These are phyloP conservation scores for Cornus controversa DNA, from an alignment of 148 eudicot species.

Conservation along the genomic window DNA sequence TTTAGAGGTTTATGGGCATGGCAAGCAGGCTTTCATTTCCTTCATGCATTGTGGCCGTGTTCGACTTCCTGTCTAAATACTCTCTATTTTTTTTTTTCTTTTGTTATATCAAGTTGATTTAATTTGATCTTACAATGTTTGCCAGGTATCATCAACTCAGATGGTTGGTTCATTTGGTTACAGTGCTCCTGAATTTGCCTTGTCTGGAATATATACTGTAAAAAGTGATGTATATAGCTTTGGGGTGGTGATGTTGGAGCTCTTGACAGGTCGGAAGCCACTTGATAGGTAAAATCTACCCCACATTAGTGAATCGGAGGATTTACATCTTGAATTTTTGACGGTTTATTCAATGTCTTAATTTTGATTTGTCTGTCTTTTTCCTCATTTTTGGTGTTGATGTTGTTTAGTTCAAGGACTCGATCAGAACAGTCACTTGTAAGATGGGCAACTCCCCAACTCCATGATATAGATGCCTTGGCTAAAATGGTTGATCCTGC, in stretches of 20 bases:
- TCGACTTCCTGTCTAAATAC: background rate
- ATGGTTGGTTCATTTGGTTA: conserved; percentile 97
- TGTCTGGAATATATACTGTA: conserved; percentile 91
- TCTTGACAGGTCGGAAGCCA: conserved; percentile 93
- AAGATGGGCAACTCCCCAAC: conserved; percentile 98
- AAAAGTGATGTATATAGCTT: conserved; percentile 99
- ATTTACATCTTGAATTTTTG: background rate
- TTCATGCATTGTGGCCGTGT: background rate
- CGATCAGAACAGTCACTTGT: conserved; percentile 97
- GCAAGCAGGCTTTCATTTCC: background rate
- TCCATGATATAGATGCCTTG: conserved; percentile 93
- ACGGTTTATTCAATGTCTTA: background rate
- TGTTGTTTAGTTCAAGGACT: conserved; percentile 65
- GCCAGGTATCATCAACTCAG: conserved; percentile 84
- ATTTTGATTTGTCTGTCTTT: background rate
- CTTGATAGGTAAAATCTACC: conserved; percentile 69
- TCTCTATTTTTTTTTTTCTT: background rate
- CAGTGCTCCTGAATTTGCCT: conserved; percentile 97
- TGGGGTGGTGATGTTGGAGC: conserved; percentile 98
- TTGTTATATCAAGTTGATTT: background rate
- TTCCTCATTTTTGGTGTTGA: conserved; percentile 4
- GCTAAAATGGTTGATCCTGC: conserved; percentile 91
- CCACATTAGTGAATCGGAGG: background rate
- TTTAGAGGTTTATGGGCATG: background rate
- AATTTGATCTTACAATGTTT: conserved; percentile 15